phyloP scores from a whole-genome alignment of 345 rosid species.

The Salix brachista region DNA sequence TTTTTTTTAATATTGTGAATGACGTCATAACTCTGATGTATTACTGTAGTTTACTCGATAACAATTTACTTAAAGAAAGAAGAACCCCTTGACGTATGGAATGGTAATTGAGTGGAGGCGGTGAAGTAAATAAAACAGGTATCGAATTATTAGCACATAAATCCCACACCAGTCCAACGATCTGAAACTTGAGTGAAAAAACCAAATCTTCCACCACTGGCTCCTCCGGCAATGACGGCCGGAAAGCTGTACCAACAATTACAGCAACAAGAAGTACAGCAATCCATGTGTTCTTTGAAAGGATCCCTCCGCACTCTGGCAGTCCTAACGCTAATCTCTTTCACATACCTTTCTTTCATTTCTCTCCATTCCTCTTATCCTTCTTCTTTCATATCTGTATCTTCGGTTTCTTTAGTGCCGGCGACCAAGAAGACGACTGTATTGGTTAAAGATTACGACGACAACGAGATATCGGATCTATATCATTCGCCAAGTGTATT shows the following conservation, averaged over 20 bases:
- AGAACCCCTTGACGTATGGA: not conserved
- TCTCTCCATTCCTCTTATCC: constrained; percentile 37
- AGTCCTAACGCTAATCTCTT: constrained; percentile 56
- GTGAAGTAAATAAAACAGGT: not conserved
- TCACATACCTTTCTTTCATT: constrained; percentile 57
- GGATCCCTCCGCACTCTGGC: constrained; percentile 65
- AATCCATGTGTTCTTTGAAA: constrained; percentile 53
- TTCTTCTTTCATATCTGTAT: constrained; percentile 14
- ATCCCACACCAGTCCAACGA: not conserved
- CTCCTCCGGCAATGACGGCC: constrained; percentile 37
- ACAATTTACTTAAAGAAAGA: too few relatives aligned
- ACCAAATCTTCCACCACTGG: not conserved
- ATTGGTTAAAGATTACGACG: not conserved
- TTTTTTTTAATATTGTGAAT: too few relatives aligned
- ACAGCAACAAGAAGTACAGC: constrained; percentile 20
- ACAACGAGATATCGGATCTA: constrained; percentile 40
- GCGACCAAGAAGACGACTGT: not conserved
- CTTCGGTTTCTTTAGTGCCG: not conserved
- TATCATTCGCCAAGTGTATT: constrained; percentile 67
- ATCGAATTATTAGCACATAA: not conserved
- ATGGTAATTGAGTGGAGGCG: not conserved
- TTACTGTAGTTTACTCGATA: too few relatives aligned
- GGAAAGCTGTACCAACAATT: constrained; percentile 36
- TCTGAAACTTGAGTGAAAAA: not conserved
- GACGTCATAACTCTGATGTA: too few relatives aligned